These are phyloP conservation scores for Barnettozyma vustinii DNA, from an alignment of 805 yeast genomes.

Conservation along the genomic window DNA sequence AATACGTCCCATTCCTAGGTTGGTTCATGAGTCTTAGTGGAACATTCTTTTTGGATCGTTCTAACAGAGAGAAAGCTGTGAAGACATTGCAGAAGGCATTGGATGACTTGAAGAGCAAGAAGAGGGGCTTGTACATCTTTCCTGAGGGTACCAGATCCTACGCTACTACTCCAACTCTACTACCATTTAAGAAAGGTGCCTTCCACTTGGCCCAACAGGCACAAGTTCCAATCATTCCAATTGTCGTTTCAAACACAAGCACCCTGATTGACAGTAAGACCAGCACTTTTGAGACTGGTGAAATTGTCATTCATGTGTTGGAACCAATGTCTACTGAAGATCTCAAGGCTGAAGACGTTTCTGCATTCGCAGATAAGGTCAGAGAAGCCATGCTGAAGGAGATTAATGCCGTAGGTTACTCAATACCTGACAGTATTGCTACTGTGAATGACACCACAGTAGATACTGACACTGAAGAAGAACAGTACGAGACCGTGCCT, in stretches of 20 bases:
- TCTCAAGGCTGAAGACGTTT: conserved; percentile 66
- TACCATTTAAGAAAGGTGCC: conserved; percentile 96
- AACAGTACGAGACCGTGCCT: conserved; percentile 20
- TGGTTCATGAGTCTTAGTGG: conserved; percentile 95
- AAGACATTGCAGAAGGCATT: conserved; percentile 70
- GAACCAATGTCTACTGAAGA: conserved; percentile 74
- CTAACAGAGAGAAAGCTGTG: conserved; percentile 69
- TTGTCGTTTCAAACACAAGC: conserved; percentile 83
- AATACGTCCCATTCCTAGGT: conserved; percentile 85
- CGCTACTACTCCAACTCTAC: conserved; percentile 55
- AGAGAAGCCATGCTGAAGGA: conserved; percentile 50
- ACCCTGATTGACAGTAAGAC: conserved; percentile 56
- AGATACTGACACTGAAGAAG: conserved; percentile 14
- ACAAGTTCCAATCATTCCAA: conserved; percentile 81
- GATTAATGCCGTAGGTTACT: conserved; percentile 33
- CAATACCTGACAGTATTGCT: conserved; percentile 26
- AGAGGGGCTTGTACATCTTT: conserved; percentile 81
- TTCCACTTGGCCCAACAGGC: conserved; percentile 96
- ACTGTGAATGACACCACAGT: neutral
- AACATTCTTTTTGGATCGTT: conserved; percentile 84
- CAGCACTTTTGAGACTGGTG: conserved; percentile 70
- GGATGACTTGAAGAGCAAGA: conserved; percentile 48
- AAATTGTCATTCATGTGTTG: conserved; percentile 70
- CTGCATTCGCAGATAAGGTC: conserved; percentile 49
- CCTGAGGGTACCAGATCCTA: conserved; percentile 98